Evolutionary conservation across 2,329 filamentous ascomycete genomes (phyloP), one percentile per base, ranked within the genome.

Genomic region (Trichoderma harzianum): DNA sequence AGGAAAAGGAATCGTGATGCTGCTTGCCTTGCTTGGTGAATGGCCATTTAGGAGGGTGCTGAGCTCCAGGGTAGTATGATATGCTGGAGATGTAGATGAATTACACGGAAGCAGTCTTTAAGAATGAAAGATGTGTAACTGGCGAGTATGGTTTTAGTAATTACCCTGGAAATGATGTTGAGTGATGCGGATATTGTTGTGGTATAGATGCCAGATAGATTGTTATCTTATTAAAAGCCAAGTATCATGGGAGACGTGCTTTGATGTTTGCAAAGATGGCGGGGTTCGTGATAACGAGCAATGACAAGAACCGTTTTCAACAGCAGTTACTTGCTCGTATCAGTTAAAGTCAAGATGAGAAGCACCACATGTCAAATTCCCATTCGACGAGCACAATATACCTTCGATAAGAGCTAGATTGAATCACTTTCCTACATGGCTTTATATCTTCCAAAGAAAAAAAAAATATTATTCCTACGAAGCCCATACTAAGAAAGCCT

Each of bases 381-480:
- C 47, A 51, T 21, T 1, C 11, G 5, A 51, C 24, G 47, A 24
- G 11, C 10, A 7, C 3, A 51, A 2, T 51, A 21, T 21, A 51
- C 7, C n/a, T 51, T 51, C 5, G 11, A 51, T 51, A 51, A 51
- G 1, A n/a, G n/a, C 21, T 7, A 14, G 21, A 24, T 53, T 14
- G 47, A 24, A 24, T 53, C 47, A 24, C 11, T 0, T 5, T 0
- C 5, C 1, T 11, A 53, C 11, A 53, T 53, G n/a, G n/a, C 8
- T 55, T 51, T 8, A n/a, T 36, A 21, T 26, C 5, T 55, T 26
- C 47, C 63, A 30, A 62, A 7, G 43, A 66, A 30, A 66, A 36
- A 55, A n/a, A 66, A 43, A 55, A 26, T 55, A n/a, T 36, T 66
- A 66, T 66, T 66, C 47, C 14, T 36, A 39, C 47, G n/a, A 51